A percentile compares a stretch with the other conserved stretches of the same genome.
Conservation (phyloP, 208 protist species). For the Trypanosomatidae sp. region DNA sequence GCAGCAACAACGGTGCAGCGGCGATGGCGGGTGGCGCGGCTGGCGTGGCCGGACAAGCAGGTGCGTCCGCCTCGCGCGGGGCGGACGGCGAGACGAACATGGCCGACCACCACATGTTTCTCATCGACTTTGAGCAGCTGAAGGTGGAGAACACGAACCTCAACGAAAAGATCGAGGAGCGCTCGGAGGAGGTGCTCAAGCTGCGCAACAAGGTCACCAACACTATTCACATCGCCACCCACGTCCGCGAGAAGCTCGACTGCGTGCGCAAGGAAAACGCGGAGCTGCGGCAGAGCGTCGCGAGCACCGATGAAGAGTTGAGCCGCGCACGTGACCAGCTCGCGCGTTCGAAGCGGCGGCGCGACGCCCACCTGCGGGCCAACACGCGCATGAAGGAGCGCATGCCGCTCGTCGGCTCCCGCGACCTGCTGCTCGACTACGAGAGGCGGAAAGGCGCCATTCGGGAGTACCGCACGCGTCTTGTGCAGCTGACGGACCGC, state of each 20-base stretch:
- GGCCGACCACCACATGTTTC: constrained; percentile 92
- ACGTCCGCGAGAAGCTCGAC: constrained; percentile 98
- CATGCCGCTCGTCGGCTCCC: constrained; percentile 93
- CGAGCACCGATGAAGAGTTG: constrained; percentile 90
- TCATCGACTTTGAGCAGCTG: constrained; percentile 99
- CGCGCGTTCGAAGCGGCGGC: constrained; percentile 88
- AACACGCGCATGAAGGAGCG: constrained; percentile 91
- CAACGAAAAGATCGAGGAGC: constrained; percentile 98
- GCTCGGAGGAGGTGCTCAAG: constrained; percentile 97
- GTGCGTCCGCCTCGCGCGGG: too few relatives aligned
- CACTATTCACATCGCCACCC: constrained; percentile 97
- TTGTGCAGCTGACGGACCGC: constrained; percentile 79
- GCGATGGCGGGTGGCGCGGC: too few relatives aligned
- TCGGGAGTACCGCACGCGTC: constrained; percentile 56
- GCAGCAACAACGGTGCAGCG: neutral
- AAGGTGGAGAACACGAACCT: constrained; percentile 99
- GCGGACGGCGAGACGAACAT: constrained; percentile 52
- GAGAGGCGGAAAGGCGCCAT: constrained; percentile 88
- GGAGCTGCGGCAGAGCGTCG: constrained; percentile 84
- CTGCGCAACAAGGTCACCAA: constrained; percentile 94
- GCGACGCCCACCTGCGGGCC: constrained; percentile 84
- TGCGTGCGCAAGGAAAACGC: constrained; percentile 94
- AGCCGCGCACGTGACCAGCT: constrained; percentile 85
- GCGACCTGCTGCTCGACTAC: constrained; percentile 95
- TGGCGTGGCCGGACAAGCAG: too few relatives aligned